Conservation (phyloP, 2,329 filamentous ascomycete species). For the Pseudopyricularia javanii region DNA sequence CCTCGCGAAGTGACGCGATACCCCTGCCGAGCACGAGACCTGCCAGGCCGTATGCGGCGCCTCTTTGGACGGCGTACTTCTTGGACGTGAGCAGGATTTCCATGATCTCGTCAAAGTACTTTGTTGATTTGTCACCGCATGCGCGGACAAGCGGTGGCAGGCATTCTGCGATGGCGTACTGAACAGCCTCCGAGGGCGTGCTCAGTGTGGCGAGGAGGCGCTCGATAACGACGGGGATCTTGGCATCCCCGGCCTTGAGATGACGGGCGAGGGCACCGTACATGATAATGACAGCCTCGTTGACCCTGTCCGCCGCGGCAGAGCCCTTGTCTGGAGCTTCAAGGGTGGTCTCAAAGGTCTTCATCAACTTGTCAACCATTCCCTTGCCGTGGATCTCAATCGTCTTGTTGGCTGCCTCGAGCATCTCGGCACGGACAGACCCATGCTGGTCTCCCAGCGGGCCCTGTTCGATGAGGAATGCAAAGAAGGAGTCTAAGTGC, state of each 20-base stretch:
- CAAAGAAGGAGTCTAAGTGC: constrained; percentile 65
- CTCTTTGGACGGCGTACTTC: constrained; percentile 84
- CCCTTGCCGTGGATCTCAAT: constrained; percentile 72
- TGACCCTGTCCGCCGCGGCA: constrained; percentile 75
- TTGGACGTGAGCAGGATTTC: constrained; percentile 77
- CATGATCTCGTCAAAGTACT: constrained; percentile 70
- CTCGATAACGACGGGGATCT: constrained; percentile 79
- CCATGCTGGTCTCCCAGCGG: constrained; percentile 75
- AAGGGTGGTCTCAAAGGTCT: constrained; percentile 78
- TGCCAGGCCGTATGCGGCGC: constrained; percentile 87
- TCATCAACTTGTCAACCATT: constrained; percentile 83
- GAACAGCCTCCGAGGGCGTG: constrained; percentile 91
- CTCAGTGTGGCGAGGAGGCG: constrained; percentile 76
- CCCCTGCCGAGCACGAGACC: constrained; percentile 85
- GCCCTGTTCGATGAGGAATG: constrained; percentile 74
- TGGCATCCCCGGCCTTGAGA: constrained; percentile 70
- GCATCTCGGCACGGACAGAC: constrained; percentile 76
- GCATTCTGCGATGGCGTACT: constrained; percentile 92
- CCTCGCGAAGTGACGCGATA: constrained; percentile 69
- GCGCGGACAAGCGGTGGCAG: constrained; percentile 81
- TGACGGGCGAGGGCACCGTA: constrained; percentile 91
- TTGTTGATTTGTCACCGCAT: constrained; percentile 62
- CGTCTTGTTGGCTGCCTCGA: constrained; percentile 72
- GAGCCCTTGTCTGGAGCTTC: constrained; percentile 74
- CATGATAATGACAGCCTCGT: constrained; percentile 94